phyloP scores from a whole-genome alignment of 176 grass and related monocot genomes.

The Oryza punctata region DNA sequence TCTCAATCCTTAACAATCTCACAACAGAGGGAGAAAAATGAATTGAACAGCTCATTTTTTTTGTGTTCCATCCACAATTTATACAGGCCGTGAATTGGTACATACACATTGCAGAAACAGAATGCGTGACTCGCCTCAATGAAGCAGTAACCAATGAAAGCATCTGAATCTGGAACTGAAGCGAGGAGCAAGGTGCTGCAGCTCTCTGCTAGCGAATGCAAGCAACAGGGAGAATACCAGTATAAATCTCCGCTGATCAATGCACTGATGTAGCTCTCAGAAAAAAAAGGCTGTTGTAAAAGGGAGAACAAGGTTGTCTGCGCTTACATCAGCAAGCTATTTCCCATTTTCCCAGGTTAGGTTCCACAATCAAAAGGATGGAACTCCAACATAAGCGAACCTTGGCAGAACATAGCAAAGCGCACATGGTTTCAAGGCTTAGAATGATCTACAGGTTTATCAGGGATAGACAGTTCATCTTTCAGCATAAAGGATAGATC shows the following conservation, averaged over 20 bases:
- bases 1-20: neutral
- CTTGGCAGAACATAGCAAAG: neutral
- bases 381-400: neutral
- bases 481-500: slow-evolving; percentile 86
- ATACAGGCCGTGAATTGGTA: slow-evolving; percentile 38
- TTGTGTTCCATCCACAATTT: neutral
- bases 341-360: neutral
- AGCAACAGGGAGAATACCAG: slow-evolving; percentile 20
- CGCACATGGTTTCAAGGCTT: slow-evolving; percentile 32
- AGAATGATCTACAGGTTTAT: slow-evolving; percentile 42
- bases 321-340: neutral
- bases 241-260: slow-evolving; percentile 26
- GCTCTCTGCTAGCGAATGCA: slow-evolving; percentile 18
- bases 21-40: neutral
- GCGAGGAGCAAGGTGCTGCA: neutral
- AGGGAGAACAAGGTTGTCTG: slow-evolving; percentile 3
- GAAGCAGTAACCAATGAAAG: neutral
- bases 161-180: neutral
- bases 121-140: slow-evolving; percentile 25
- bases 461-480: slow-evolving; percentile 69
- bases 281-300: slow-evolving; percentile 10
- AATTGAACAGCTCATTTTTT: slow-evolving; percentile 21
- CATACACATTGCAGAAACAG: slow-evolving; percentile 21
- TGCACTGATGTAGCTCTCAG: neutral
- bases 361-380: neutral